phyloP scores from a whole-genome alignment of 371 early-diverging fungal species.

The Lichtheimia ramosa region DNA sequence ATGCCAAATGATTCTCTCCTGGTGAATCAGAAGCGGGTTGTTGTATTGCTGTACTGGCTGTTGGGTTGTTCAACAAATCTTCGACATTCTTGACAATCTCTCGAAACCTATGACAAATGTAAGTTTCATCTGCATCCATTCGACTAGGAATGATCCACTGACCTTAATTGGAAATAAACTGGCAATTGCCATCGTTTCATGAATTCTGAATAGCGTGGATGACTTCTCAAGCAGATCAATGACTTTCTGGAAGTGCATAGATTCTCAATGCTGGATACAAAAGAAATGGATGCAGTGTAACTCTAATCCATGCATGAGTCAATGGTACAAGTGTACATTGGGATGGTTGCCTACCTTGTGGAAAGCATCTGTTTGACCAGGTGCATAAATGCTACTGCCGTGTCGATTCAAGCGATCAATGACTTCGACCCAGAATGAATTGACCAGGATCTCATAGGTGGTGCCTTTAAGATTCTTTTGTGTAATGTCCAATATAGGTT shows the following conservation, averaged over 20 bases:
- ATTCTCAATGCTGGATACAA: slow-evolving; percentile 60
- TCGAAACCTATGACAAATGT: slow-evolving; percentile 40
- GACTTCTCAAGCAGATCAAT: slow-evolving; percentile 56
- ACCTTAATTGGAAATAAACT: slow-evolving; percentile 76
- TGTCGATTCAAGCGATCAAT: slow-evolving; percentile 52
- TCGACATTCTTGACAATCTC: slow-evolving; percentile 58
- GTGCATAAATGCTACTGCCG: slow-evolving; percentile 59
- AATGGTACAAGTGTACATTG: no score
- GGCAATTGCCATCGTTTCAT: slow-evolving; percentile 76
- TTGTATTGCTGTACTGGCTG: slow-evolving; percentile 8
- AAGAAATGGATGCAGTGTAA: slow-evolving; percentile 64
- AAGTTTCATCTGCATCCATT: background rate
- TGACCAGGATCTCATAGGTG: slow-evolving; percentile 68
- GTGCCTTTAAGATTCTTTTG: slow-evolving; percentile 65
- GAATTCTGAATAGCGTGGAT: slow-evolving; percentile 65
- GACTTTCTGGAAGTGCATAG: slow-evolving; percentile 51
- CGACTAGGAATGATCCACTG: background rate
- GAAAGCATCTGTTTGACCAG: slow-evolving; percentile 75
- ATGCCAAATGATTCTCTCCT: slow-evolving; percentile 6
- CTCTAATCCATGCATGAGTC: no score
- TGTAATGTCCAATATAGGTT: slow-evolving; percentile 61
- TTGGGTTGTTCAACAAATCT: slow-evolving; percentile 25
- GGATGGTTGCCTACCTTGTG: slow-evolving; percentile 53
- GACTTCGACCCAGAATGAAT: slow-evolving; percentile 65
- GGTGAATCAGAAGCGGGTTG: slow-evolving; percentile 9